Evolutionary conservation across 345 rosid species (phyloP).

Genomic region (Citrus maxima): DNA sequence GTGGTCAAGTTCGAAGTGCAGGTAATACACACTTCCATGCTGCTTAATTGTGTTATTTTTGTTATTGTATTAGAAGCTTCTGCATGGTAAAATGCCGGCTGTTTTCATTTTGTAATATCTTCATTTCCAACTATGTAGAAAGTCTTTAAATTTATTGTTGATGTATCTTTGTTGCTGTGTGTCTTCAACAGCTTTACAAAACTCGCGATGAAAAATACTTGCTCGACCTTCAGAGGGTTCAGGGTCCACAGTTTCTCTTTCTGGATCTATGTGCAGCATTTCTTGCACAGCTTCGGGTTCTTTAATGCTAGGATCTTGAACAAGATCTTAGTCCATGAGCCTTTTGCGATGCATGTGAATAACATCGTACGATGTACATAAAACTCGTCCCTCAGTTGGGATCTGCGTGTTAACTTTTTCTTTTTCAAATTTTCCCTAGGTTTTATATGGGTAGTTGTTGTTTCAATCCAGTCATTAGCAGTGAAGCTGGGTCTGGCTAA

Average conservation of each 20-base stretch:
- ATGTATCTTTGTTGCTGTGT: neutral
- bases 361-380: conserved; percentile 30
- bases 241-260: conserved; percentile 85
- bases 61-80: neutral
- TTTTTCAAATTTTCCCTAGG: conserved; percentile 13
- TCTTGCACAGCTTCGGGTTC: conserved; percentile 78
- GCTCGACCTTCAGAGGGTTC: conserved; percentile 81
- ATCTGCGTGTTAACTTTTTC: neutral
- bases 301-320: conserved; percentile 32
- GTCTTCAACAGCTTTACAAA: conserved; percentile 73
- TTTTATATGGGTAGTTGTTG: conserved; percentile 33
- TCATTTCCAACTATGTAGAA: neutral
- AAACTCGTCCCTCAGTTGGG: neutral
- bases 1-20: conserved; percentile 91
- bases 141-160: neutral
- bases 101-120: neutral
- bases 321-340: conserved; percentile 10
- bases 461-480: conserved; percentile 11
- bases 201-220: conserved; percentile 81
- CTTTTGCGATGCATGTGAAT: conserved; percentile 27
- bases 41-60: no score
- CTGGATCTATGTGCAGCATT: conserved; percentile 93
- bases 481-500: conserved; percentile 11
- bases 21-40: conserved; percentile 36
- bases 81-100: neutral